Conservation (phyloP, 176 grass and related monocot species). For the Pontederia paniculata region DNA sequence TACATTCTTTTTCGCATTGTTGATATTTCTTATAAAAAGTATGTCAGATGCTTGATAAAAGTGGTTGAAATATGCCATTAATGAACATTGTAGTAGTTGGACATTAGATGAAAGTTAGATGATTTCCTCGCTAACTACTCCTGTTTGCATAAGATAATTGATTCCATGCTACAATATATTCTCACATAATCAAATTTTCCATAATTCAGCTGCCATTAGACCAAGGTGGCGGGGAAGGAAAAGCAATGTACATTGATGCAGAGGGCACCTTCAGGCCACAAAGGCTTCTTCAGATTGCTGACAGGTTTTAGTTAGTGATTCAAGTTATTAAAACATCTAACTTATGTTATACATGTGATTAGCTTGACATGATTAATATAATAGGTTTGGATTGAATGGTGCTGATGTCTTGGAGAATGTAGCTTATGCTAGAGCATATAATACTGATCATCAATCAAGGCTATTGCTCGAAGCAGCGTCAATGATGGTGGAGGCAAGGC, state of each 20-base stretch:
- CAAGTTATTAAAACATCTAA: neutral
- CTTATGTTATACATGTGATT: neutral
- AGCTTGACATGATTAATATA: constrained; percentile 8
- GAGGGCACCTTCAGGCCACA: constrained; percentile 89
- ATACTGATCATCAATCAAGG: constrained; percentile 86
- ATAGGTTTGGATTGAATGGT: constrained; percentile 87
- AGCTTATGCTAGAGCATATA: constrained; percentile 88
- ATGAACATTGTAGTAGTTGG: too few relatives aligned
- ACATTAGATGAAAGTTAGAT: too few relatives aligned
- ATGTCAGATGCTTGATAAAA: too few relatives aligned
- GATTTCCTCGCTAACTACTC: too few relatives aligned
- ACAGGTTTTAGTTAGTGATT: constrained; percentile 30
- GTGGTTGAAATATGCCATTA: too few relatives aligned
- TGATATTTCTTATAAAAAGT: neutral
- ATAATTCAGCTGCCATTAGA: constrained; percentile 68
- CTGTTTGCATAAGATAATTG: neutral
- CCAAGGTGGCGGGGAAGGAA: constrained; percentile 97
- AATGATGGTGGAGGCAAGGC: constrained; percentile 90
- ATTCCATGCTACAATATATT: neutral
- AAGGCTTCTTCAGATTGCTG: constrained; percentile 88
- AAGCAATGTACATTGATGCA: constrained; percentile 83
- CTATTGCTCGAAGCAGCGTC: constrained; percentile 83
- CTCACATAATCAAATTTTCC: constrained; percentile 9
- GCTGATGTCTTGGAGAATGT: constrained; percentile 95
- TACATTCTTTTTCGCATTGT: constrained; percentile 13